These are phyloP conservation scores for Casaregolazyma lundiana DNA, from an alignment of 1,139 yeast genomes.

Conservation along the genomic window DNA sequence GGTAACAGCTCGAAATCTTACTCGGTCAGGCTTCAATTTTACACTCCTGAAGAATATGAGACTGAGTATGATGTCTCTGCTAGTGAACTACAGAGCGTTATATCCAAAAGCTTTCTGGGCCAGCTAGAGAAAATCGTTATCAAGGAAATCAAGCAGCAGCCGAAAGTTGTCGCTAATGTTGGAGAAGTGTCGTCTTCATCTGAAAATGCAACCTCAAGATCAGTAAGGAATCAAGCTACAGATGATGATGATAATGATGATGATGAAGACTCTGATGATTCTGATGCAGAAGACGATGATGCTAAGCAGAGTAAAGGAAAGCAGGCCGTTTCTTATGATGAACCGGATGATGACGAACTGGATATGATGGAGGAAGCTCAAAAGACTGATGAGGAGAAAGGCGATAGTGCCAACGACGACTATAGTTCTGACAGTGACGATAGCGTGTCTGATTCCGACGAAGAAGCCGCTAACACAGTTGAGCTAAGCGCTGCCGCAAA, in stretches of 20 bases:
- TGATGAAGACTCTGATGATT: conserved; percentile 26
- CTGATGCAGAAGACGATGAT: conserved; percentile 51
- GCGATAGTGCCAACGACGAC: conserved; percentile 29
- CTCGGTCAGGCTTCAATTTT: conserved; percentile 69
- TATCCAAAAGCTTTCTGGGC: conserved; percentile 60
- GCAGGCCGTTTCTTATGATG: conserved; percentile 90
- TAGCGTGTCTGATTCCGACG: conserved; percentile 26
- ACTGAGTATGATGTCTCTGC: conserved; percentile 84
- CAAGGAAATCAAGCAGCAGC: conserved; percentile 81
- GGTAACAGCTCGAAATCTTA: conserved; percentile 65
- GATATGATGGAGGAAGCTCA: conserved; percentile 77
- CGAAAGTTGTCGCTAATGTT: conserved; percentile 51
- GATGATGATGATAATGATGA: conserved; percentile 26
- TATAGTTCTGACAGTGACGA: conserved; percentile 29
- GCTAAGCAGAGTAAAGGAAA: conserved; percentile 67
- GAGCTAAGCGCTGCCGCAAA: conserved; percentile 56
- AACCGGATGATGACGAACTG: conserved; percentile 88
- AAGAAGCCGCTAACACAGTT: conserved; percentile 20
- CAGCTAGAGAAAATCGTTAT: conserved; percentile 67
- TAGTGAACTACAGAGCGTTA: conserved; percentile 67
- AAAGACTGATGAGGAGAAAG: conserved; percentile 39
- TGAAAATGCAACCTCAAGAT: conserved; percentile 30
- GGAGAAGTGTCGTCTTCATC: conserved; percentile 49
- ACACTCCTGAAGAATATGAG: conserved; percentile 69
- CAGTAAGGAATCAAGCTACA: conserved; percentile 30